phyloP scores from a whole-genome alignment of 129 eudicot genomes.

The Centrapalus pauciflorus region DNA sequence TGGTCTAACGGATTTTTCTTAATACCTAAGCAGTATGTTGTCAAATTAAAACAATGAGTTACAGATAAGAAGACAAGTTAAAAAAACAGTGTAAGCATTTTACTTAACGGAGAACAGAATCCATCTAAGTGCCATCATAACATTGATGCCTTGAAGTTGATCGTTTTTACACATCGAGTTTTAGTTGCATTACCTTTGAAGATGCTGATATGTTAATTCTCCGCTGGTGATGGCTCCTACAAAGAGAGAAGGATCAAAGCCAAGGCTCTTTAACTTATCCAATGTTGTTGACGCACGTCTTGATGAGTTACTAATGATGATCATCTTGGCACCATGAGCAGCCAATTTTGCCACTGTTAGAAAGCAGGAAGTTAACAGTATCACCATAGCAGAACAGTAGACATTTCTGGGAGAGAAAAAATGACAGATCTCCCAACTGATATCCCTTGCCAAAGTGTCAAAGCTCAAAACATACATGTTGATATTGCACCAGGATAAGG shows the following conservation, averaged over 20 bases:
- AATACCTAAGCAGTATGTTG: neutral
- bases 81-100: neutral
- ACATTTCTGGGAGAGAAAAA: neutral
- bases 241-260: slow-evolving; percentile 89
- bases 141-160: neutral
- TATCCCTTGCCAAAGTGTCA: slow-evolving; percentile 34
- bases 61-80: neutral
- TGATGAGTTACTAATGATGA: slow-evolving; percentile 91
- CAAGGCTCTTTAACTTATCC: slow-evolving; percentile 76
- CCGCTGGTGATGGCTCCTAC: slow-evolving; percentile 91
- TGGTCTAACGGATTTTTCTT: no score
- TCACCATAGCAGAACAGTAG: neutral
- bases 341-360: slow-evolving; percentile 70
- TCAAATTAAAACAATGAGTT: neutral
- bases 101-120: neutral
- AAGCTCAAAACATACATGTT: slow-evolving; percentile 67
- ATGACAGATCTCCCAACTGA: slow-evolving; percentile 5
- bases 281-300: slow-evolving; percentile 85
- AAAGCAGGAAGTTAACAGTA: slow-evolving; percentile 8
- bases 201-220: slow-evolving; percentile 80
- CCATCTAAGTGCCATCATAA: neutral
- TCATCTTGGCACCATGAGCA: slow-evolving; percentile 79
- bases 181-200: slow-evolving; percentile 43
- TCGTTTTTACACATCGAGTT: neutral
- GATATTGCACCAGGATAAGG: slow-evolving; percentile 89